A percentile compares a stretch with the other conserved stretches of the same genome.
Evolutionary conservation across 805 yeast species (phyloP).

Genomic region (Starmerella potacharoeniae): DNA sequence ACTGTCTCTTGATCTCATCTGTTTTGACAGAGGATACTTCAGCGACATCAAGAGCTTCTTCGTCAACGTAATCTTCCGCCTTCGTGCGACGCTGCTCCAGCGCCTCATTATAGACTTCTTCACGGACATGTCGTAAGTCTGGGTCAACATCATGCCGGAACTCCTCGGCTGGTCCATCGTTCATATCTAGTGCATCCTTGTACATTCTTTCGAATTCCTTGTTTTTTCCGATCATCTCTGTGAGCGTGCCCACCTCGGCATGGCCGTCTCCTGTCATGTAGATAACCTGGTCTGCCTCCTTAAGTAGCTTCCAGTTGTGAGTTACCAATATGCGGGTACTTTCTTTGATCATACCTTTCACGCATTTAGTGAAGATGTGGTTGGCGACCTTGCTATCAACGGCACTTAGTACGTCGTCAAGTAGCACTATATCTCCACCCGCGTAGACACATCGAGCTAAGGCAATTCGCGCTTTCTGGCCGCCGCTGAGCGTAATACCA

Average conservation of each 20-base stretch:
- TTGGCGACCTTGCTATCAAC: slow-evolving; percentile 81
- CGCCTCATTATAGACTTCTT: slow-evolving; percentile 15
- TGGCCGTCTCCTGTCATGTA: slow-evolving; percentile 52
- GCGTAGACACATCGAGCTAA: slow-evolving; percentile 74
- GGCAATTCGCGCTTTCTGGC: slow-evolving; percentile 79
- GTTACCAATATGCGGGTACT: slow-evolving; percentile 72
- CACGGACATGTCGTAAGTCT: slow-evolving; percentile 20
- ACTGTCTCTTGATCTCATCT: slow-evolving; percentile 5
- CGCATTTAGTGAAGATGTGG: slow-evolving; percentile 59
- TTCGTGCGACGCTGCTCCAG: slow-evolving; percentile 6
- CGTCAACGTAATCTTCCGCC: slow-evolving; percentile 6
- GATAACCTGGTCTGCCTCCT: slow-evolving; percentile 56
- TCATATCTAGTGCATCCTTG: slow-evolving; percentile 1
- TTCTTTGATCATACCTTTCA: slow-evolving; percentile 43
- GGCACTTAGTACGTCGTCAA: slow-evolving; percentile 79
- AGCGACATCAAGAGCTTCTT: neutral
- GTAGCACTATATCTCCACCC: slow-evolving; percentile 48
- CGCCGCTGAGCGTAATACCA: slow-evolving; percentile 81
- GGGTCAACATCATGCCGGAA: neutral
- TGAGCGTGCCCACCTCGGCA: slow-evolving; percentile 49
- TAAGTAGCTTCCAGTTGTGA: slow-evolving; percentile 65
- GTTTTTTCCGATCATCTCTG: slow-evolving; percentile 34
- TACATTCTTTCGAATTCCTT: slow-evolving; percentile 11
- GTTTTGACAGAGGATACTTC: neutral
- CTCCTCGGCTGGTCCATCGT: neutral